These are phyloP conservation scores for Hemileccinum impolitum DNA, from an alignment of 768 basidiomycete genomes.

Conservation along the genomic window DNA sequence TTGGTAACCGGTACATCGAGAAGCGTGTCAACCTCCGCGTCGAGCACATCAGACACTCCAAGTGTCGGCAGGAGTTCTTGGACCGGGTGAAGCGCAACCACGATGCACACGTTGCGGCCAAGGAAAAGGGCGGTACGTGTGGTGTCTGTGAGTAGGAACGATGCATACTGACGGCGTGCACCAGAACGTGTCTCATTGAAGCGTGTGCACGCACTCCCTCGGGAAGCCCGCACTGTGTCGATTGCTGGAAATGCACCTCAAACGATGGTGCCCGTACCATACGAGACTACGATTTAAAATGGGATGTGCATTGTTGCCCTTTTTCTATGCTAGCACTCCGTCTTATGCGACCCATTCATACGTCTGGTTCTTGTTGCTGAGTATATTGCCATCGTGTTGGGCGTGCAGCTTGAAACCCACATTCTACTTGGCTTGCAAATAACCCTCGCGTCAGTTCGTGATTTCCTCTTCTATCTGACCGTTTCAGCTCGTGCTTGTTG, in stretches of 20 bases:
- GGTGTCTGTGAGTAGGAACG: neutral
- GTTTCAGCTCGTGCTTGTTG: slow-evolving; percentile 65
- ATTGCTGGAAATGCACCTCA: slow-evolving; percentile 75
- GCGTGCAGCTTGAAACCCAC: too few species aligned
- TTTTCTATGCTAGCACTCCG: slow-evolving; percentile 17
- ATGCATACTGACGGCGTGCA: neutral
- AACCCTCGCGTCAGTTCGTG: too few species aligned
- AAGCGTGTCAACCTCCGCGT: slow-evolving; percentile 98
- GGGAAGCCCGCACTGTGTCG: slow-evolving; percentile 75
- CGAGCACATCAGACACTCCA: slow-evolving; percentile 95
- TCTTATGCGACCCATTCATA: slow-evolving; percentile 9
- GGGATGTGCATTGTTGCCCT: slow-evolving; percentile 14
- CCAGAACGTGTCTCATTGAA: slow-evolving; percentile 79
- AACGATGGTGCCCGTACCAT: slow-evolving; percentile 88
- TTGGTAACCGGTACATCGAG: slow-evolving; percentile 98
- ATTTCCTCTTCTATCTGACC: slow-evolving; percentile 51
- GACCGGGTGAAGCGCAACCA: slow-evolving; percentile 94
- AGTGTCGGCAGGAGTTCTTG: slow-evolving; percentile 96
- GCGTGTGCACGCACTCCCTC: slow-evolving; percentile 81
- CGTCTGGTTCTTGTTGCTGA: neutral
- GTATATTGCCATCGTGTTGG: too few species aligned
- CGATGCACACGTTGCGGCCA: slow-evolving; percentile 75
- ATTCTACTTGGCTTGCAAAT: too few species aligned
- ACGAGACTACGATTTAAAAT: slow-evolving; percentile 94
- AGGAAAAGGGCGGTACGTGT: slow-evolving; percentile 79